Conservation (phyloP, 1,284 basidiomycete species). For the Cryptococcus sp. region DNA sequence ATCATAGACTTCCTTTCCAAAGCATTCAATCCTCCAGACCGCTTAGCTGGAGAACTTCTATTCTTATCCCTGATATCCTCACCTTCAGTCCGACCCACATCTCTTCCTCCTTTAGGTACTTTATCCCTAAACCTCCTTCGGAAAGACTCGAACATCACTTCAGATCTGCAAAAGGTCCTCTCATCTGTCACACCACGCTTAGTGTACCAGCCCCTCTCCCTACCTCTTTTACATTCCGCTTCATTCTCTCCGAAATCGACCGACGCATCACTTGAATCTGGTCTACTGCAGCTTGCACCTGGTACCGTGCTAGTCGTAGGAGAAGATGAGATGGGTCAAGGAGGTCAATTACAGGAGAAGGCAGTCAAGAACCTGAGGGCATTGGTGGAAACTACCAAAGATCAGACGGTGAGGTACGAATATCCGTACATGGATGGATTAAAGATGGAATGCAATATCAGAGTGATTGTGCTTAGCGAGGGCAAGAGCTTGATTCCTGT, state of each 20-base stretch:
- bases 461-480: slow-evolving; percentile 35
- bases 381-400: slow-evolving; percentile 29
- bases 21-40: slow-evolving; percentile 32
- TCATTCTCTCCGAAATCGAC: slow-evolving; percentile 30
- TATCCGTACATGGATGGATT: slow-evolving; percentile 46
- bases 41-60: slow-evolving; percentile 35
- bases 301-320: slow-evolving; percentile 34
- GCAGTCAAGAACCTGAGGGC: slow-evolving; percentile 42
- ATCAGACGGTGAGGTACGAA: slow-evolving; percentile 40
- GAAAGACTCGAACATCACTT: slow-evolving; percentile 1
- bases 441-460: slow-evolving; percentile 41
- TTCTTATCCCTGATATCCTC: slow-evolving; percentile 36
- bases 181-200: slow-evolving; percentile 23
- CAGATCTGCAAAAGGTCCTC: slow-evolving; percentile 13
- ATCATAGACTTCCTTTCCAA: slow-evolving; percentile 34
- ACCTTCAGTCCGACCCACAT: slow-evolving; percentile 28
- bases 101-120: slow-evolving; percentile 36
- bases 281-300: slow-evolving; percentile 38
- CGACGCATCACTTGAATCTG: slow-evolving; percentile 36
- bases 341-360: slow-evolving; percentile 39
- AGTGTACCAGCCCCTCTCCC: slow-evolving; percentile 29
- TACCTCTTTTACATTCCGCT: slow-evolving; percentile 33
- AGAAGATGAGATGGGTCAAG: slow-evolving; percentile 41
- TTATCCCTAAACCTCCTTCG: slow-evolving; percentile 38
- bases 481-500: slow-evolving; percentile 44